These are phyloP conservation scores for Mallotus japonicus DNA, from an alignment of 441 rosid species.

Conservation along the genomic window DNA sequence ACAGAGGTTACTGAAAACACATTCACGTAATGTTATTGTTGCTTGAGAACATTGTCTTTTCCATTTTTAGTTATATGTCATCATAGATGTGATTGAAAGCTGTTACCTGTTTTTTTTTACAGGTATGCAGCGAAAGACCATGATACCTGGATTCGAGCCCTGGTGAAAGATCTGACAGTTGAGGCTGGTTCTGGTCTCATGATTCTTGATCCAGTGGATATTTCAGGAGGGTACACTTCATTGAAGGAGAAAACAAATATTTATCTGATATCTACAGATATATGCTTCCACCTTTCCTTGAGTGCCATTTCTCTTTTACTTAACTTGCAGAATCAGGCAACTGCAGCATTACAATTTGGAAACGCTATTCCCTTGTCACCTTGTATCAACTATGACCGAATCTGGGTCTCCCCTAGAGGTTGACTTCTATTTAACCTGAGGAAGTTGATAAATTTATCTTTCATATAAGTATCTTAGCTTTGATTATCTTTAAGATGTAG, in stretches of 20 bases:
- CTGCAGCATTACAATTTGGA: constrained; percentile 87
- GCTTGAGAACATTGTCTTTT: constrained; percentile 3
- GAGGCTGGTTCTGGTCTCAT: constrained; percentile 99
- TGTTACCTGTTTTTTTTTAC: constrained; percentile 21
- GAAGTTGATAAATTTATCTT: constrained; percentile 18
- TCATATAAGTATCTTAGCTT: constrained; percentile 4
- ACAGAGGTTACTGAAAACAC: background rate
- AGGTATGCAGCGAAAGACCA: constrained; percentile 98
- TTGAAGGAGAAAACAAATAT: constrained; percentile 88
- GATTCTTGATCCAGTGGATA: constrained; percentile 88
- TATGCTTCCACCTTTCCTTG: constrained; percentile 87
- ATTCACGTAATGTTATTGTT: background rate
- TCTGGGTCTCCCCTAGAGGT: constrained; percentile 98
- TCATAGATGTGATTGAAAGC: background rate
- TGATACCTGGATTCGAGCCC: constrained; percentile 91
- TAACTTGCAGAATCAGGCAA: constrained; percentile 83
- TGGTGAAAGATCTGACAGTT: constrained; percentile 78
- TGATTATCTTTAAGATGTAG: constrained; percentile 13
- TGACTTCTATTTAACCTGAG: constrained; percentile 17
- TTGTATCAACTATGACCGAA: constrained; percentile 78
- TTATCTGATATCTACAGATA: constrained; percentile 82
- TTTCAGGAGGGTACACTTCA: constrained; percentile 90
- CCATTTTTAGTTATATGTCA: background rate
- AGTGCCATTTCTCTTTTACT: constrained; percentile 83
- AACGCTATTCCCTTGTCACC: constrained; percentile 82